Evolutionary conservation across 83 land plant genomes (phyloP), one percentile per base, ranked within the genome.

Genomic region (Picea mariana): DNA sequence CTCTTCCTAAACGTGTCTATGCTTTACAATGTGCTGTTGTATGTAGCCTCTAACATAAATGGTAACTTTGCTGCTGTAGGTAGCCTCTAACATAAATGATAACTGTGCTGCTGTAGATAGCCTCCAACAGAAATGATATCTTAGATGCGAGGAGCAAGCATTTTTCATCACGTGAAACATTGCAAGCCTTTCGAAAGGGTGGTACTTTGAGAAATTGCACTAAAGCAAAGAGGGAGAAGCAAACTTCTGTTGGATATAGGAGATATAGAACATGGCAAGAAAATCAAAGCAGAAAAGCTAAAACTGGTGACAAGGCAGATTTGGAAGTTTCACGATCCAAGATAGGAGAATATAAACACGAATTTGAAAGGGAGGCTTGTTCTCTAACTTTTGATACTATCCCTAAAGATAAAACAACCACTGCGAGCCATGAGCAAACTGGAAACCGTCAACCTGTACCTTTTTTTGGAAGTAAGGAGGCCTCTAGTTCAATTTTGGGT

Each of bases 361-460:
- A 18, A 72, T 12, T 72, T 18, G 18, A 42, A 7, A 20, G 21
- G 11, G 21, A 72, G 44, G 11, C 76, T 72, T 38, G 47, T 72
- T 72, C 76, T 9, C 76, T n/a, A 72, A 40, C 18, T 2, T 72
- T 42, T 72, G 76, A 42, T 72, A 73, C 55, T 73, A 20, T 42
- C 26, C 21, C 26, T n/a, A 13, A 11, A 0, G 26, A 9, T n/a
- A 44, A 73, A 42, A 21, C 47, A 73, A 18, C 38, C 58, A 9
- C 77, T 44, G 26, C 0, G 17, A 44, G 24, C 21, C 55, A 15
- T n/a, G n/a, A 42, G 23, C 24, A 73, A 73, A 73, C n/a, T 73
- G 52, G 55, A 73, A 73, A 44, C 38, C n/a, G 17, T 16, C 77
- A 44, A 20, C 12, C 47, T 44, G 49, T 73, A 1, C 6, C 40